These are phyloP conservation scores for Trametes coccinea DNA, from an alignment of 768 basidiomycete genomes.

Conservation along the genomic window DNA sequence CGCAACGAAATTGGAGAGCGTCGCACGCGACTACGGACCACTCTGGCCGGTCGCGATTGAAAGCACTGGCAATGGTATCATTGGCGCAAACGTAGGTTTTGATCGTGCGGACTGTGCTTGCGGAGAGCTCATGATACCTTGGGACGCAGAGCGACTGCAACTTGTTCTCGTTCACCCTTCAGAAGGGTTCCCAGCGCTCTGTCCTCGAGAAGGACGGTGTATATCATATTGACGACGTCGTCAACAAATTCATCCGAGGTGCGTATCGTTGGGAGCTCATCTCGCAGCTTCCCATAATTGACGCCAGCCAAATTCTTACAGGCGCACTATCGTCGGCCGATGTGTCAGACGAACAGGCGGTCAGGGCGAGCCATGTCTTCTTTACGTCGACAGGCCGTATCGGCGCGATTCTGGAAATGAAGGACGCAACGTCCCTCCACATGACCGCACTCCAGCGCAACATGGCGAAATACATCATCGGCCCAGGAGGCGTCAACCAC, in stretches of 20 bases:
- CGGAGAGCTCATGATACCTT: background rate
- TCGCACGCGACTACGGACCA: slow-evolving; percentile 75
- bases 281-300: background rate
- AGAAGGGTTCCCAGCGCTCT: slow-evolving; percentile 42
- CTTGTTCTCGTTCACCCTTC: slow-evolving; percentile 60
- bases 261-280: slow-evolving; percentile 15
- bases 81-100: slow-evolving; percentile 72
- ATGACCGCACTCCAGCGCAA: slow-evolving; percentile 78
- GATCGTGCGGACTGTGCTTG: background rate
- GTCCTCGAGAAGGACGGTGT: slow-evolving; percentile 64
- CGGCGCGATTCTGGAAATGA: slow-evolving; percentile 66
- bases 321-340: slow-evolving; percentile 57
- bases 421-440: slow-evolving; percentile 52
- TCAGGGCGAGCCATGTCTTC: slow-evolving; percentile 65
- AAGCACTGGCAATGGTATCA: slow-evolving; percentile 53
- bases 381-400: slow-evolving; percentile 81
- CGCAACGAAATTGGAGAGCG: slow-evolving; percentile 36
- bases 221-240: slow-evolving; percentile 74
- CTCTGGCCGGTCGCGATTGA: slow-evolving; percentile 74
- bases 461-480: slow-evolving; percentile 53
- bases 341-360: slow-evolving; percentile 39
- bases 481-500: slow-evolving; percentile 59
- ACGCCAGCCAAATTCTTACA: slow-evolving; percentile 26
- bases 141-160: slow-evolving; percentile 62
- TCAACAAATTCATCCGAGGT: slow-evolving; percentile 77